Base-by-base conservation (phyloP, 2,329 filamentous ascomycete genomes). In the Periconia digitata region DNA sequence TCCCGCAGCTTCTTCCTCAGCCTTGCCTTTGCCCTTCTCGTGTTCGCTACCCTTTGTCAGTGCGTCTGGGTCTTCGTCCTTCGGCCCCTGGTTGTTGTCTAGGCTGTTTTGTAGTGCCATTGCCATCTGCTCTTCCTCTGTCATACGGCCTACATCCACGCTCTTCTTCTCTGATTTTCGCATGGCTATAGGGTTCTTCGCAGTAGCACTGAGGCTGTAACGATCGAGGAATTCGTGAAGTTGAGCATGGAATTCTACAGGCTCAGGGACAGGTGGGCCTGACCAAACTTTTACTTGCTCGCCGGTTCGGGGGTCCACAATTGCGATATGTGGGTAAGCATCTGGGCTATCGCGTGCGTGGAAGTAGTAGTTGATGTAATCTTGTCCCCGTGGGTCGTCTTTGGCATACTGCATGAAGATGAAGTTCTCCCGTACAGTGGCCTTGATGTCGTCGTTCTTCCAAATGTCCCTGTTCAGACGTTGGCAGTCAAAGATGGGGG, bases 251-350 rank as follows among this genome's bases (percentile, higher is more conserved):
- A 99, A 97, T 13, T 96, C 92, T 8, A 81, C 70, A 0, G 90
- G 76, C 34, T 80, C 81, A 1, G 92, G 86, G 45, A 92, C 89
- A 1, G 92, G 90, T 8, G 83, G 80, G 1, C 92, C 92, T 13
- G 89, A 91, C 92, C 94, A 97, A 1, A 92, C 83, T 75, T 99
- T 99, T 69, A 99, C 89, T 71, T 96, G 91, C 73, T 99, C 94
- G 51, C 94, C 94, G 0, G 94, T 99, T 50, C 94, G 83, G 2
- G 94, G 94, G 62, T 99, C 94, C 53, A 99, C 85, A 53, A 99
- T 96, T 38, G 91, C 90, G 48, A 97, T 94, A 67, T 99, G 92
- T 6, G 94, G 94, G 67, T 95, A 99, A 59, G 92, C 91, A 64
- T 92, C 88, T n/a, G 85, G 81, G 63, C 87, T 87, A 62, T 95